Evolutionary conservation across 2,329 filamentous ascomycete species (phyloP), one percentile per base, ranked within the genome.

Genomic region (Sporothrix pallida): DNA sequence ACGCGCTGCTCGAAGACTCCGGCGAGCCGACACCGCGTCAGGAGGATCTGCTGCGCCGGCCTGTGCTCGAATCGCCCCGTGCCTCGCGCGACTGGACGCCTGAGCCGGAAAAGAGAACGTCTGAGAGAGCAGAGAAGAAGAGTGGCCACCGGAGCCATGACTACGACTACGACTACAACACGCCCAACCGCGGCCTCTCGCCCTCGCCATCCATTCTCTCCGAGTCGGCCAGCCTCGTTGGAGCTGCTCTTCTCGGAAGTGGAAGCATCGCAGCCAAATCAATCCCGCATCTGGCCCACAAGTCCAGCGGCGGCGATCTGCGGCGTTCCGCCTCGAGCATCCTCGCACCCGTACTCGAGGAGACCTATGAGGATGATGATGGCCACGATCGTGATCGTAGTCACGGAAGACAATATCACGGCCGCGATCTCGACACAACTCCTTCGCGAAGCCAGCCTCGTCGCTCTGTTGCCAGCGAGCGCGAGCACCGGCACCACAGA

Each of bases 331-430:
- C 74, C 23, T 81, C 83, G 6, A 82, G 83, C 72, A 81, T 81
- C n/a, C 79, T 90, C 65, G 82, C 87, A 3, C 84, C 86, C 0
- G 87, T 90, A 3, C 82, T 83, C 76, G 87, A 86, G 75, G 85
- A 90, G 77, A 81, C 82, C 9, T 82, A 82, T 0, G 87, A 88
- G 76, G 81, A 82, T 73, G 83, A 79, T 3, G 50, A 37, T n/a
- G 58, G 60, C 13, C 48, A 20, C 15, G 48, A 52, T 17, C 48
- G 48, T 52, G 44, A 42, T 2, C 9, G 58, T 37, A 17, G 20
- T 23, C 67, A 72, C 52, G 37, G 70, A 26, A 78, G 69, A 23
- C 60, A 68, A 3, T 76, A 76, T 65, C 72, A 76, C 72, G 73
- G 77, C 56, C 73, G 73, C 42, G 60, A 74, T 58, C 75, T 70